Evolutionary conservation across 2,329 filamentous ascomycete species (phyloP).

Genomic region (Penicillium occitanis): DNA sequence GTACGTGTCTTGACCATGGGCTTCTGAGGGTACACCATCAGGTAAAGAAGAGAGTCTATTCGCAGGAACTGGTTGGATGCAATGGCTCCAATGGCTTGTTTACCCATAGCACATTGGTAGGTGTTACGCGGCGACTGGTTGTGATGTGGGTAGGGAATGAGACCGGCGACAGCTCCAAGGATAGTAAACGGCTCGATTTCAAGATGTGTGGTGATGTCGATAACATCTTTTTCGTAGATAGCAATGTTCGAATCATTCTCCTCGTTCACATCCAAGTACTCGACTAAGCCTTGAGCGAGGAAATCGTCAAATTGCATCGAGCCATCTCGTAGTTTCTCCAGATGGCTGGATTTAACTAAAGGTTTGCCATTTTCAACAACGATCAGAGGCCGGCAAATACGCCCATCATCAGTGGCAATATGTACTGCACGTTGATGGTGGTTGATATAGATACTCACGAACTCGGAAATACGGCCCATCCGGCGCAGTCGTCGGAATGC

Average conservation of each 20-base stretch:
- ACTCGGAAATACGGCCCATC: constrained; percentile 89
- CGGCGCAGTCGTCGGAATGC: constrained; percentile 84
- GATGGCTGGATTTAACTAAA: constrained; percentile 73
- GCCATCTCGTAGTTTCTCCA: constrained; percentile 78
- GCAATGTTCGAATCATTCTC: constrained; percentile 96
- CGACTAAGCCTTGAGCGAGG: constrained; percentile 81
- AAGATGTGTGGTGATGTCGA: constrained; percentile 80
- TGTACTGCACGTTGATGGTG: constrained; percentile 88
- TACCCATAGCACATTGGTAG: constrained; percentile 99
- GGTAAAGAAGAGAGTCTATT: constrained; percentile 93
- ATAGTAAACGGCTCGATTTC: constrained; percentile 99
- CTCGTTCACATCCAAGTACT: constrained; percentile 97
- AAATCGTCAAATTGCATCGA: constrained; percentile 93
- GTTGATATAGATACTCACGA: constrained; percentile 95
- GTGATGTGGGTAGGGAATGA: constrained; percentile 98
- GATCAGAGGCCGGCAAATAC: constrained; percentile 93
- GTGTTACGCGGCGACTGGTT: constrained; percentile 99
- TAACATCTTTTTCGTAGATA: constrained; percentile 82
- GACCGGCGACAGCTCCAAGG: constrained; percentile 87
- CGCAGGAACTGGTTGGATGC: constrained; percentile 97
- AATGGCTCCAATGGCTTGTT: constrained; percentile 98
- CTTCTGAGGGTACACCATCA: constrained; percentile 95
- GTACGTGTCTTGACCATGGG: constrained; percentile 97
- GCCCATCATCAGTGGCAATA: constrained; percentile 93
- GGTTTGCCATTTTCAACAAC: constrained; percentile 87